Base-by-base conservation (phyloP, 495 filamentous ascomycete species). In the Filosporella fistucella region DNA sequence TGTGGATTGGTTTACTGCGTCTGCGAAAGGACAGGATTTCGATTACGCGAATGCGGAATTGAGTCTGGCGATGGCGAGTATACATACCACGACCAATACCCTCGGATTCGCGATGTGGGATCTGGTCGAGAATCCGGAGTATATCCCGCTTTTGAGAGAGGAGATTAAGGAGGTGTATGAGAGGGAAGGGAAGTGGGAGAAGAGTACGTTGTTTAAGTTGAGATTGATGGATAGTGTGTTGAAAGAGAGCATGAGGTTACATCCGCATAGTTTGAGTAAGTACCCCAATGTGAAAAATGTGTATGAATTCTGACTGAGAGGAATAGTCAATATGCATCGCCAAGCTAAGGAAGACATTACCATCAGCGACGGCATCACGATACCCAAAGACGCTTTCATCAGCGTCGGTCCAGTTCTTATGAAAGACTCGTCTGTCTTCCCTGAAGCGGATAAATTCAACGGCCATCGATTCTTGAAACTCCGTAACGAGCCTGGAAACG, bases 151-250 rank as follows among this genome's bases (percentile, higher is more conserved):
- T 18, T 58, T 74, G 22, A 58, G 68, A 3, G 49, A 70, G 8
- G 71, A 72, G 57, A 60, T 70, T 36, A 51, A 60, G 30, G 51
- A 59, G 24, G 69, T 70, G 13, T 55, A 67, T 20, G 49, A 54
- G 25, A 29, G 25, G 29, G 36, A 66, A 13, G 60, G 61, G 10
- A 63, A 60, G 13, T 64, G 76, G 62, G 68, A 68, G 26, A 78
- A 74, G 60, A 65, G 65, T 13, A 69, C 68, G 4, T 30, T 77
- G 17, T 61, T 64, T 18, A 76, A 77, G 54, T 54, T 80, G 45
- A 71, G 68, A 55, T 54, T 74, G 39, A 65, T 80, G 69, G 73
- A 76, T 41, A 70, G 67, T 59, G 65, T 73, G 22, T 34, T 75
- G 49, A 73, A 69, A 45, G 71, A 75, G 47, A 61, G 57, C 16